phyloP scores from a whole-genome alignment of 768 basidiomycete species.

The Agaricus subrufescens region DNA sequence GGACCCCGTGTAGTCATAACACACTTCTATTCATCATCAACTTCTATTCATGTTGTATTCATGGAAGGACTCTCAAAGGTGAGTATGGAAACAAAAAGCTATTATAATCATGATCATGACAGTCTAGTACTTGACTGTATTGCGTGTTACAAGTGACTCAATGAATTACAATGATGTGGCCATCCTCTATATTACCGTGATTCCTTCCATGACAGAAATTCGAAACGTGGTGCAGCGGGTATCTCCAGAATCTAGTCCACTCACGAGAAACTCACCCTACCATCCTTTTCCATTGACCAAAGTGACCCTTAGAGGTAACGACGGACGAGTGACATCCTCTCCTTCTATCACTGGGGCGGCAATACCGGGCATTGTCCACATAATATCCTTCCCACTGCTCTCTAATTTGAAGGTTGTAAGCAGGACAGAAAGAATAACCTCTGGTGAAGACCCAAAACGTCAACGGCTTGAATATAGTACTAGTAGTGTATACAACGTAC shows the following conservation, averaged over 20 bases:
- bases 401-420: conserved; percentile 8
- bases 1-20: no score
- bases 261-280: no score
- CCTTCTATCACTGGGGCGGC: background rate
- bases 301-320: background rate
- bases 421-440: conserved; percentile 12
- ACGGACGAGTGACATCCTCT: background rate
- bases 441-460: background rate
- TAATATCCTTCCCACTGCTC: background rate
- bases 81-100: no score
- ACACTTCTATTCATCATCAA: no score
- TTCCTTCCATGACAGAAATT: no score
- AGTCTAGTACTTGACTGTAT: no score
- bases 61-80: no score
- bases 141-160: no score
- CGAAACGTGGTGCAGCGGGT: background rate
- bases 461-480: background rate
- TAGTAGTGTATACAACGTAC: background rate
- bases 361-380: conserved; percentile 9
- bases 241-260: background rate
- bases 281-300: background rate
- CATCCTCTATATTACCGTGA: no score
- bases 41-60: no score
- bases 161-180: no score
- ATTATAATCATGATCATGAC: no score